Percentiles rank a stretch among this genome's conserved stretches.
phyloP scores from a whole-genome alignment of 208 protist genomes.

The Leishmania amazonensis region DNA sequence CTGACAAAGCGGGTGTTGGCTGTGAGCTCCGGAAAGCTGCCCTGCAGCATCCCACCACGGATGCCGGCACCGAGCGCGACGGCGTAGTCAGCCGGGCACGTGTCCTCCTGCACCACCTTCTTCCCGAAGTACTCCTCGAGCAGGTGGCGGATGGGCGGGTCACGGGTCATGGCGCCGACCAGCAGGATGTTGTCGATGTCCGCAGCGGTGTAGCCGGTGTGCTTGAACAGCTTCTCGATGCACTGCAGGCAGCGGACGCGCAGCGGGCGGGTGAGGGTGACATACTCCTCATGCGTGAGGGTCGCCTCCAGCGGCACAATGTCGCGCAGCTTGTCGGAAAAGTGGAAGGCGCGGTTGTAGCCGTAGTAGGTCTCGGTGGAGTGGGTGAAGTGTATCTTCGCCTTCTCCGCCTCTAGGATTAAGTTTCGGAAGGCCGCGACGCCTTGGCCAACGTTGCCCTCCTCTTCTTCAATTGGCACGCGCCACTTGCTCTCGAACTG shows the following conservation, averaged over 20 bases:
- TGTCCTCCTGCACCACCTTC: constrained; percentile 55
- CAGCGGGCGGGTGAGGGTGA: constrained; percentile 80
- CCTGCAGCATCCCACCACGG: constrained; percentile 86
- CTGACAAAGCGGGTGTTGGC: constrained; percentile 80
- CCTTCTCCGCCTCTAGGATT: constrained; percentile 81
- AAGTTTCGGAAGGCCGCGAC: constrained; percentile 75
- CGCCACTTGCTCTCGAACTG: constrained; percentile 89
- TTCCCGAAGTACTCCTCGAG: constrained; percentile 85
- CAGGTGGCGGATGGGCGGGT: constrained; percentile 87
- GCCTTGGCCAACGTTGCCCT: constrained; percentile 84
- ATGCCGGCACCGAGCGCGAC: constrained; percentile 86
- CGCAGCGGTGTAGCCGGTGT: constrained; percentile 51
- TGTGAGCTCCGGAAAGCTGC: constrained; percentile 73
- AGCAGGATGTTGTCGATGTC: constrained; percentile 90
- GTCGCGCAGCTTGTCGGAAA: constrained; percentile 81
- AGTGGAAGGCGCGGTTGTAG: constrained; percentile 90
- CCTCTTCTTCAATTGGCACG: constrained; percentile 86
- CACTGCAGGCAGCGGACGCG: constrained; percentile 82
- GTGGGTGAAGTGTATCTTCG: constrained; percentile 92
- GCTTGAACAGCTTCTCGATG: constrained; percentile 73
- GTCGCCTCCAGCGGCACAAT: constrained; percentile 89
- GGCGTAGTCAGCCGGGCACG: constrained; percentile 89
- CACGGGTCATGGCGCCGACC: constrained; percentile 91
- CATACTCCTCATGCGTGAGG: constrained; percentile 85
- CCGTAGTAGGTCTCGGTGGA: constrained; percentile 89